Conservation (phyloP, 2,329 filamentous ascomycete genomes). For the Fusarium secorum region DNA sequence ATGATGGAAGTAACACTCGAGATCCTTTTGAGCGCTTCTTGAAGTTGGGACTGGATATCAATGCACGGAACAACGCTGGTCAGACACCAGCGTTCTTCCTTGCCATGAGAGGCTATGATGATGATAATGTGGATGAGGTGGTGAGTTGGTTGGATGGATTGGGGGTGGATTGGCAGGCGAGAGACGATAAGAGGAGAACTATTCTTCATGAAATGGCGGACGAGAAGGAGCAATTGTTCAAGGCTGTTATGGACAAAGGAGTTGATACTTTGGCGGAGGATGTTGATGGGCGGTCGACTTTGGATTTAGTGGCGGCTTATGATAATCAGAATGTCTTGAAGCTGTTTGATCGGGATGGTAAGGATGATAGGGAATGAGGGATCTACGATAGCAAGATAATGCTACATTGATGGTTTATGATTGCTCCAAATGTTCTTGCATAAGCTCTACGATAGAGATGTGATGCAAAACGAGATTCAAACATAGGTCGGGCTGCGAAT, state of each 20-base stretch:
- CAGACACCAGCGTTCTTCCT: slow-evolving; percentile 21
- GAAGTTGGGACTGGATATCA: slow-evolving; percentile 18
- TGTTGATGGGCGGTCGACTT: slow-evolving; percentile 12
- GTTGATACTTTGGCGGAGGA: slow-evolving; percentile 23
- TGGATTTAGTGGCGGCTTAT: slow-evolving; percentile 18
- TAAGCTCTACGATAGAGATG: not conserved
- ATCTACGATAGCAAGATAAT: not conserved
- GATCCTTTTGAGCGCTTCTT: slow-evolving; percentile 4
- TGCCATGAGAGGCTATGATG: not conserved
- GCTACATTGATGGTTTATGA: not conserved
- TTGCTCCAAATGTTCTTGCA: too few species aligned
- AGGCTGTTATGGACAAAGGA: slow-evolving; percentile 4
- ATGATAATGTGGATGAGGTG: not conserved
- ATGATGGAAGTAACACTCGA: not conserved
- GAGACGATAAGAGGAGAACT: slow-evolving; percentile 12
- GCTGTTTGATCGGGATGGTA: slow-evolving; percentile 12
- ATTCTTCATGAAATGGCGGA: slow-evolving; percentile 18
- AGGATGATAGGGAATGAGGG: not conserved
- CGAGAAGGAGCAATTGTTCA: not conserved
- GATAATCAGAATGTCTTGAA: not conserved
- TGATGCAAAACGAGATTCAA: not conserved
- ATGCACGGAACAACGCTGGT: slow-evolving; percentile 21
- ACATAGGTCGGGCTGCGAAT: too few species aligned
- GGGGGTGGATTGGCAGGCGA: slow-evolving; percentile 24
- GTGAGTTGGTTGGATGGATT: slow-evolving; percentile 13